Percentiles rank a stretch among this genome's conserved stretches.
Evolutionary conservation across 345 rosid genomes (phyloP).

Genomic region (Hypericum perforatum): DNA sequence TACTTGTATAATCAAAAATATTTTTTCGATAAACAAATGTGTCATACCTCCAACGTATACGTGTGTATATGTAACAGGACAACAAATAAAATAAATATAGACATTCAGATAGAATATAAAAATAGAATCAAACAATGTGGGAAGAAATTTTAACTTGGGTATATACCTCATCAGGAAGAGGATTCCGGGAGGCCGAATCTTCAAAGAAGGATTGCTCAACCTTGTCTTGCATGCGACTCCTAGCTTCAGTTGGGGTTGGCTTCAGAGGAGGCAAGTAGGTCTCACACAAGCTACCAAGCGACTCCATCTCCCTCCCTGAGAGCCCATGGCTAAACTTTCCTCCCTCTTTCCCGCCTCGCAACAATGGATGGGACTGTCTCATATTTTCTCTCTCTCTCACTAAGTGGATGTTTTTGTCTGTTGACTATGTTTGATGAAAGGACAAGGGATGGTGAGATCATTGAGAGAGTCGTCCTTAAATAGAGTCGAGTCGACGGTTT

Average conservation of each 20-base stretch:
- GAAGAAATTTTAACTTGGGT: not conserved
- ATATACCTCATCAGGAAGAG: slow-evolving; percentile 33
- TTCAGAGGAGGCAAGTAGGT: slow-evolving; percentile 40
- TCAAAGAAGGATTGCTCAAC: slow-evolving; percentile 31
- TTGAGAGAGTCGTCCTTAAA: no score
- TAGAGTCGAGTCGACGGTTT: no score
- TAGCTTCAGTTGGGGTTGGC: slow-evolving; percentile 5
- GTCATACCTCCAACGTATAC: no score
- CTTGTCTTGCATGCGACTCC: slow-evolving; percentile 9
- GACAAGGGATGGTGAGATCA: no score
- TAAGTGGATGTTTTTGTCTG: not conserved
- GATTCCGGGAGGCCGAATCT: slow-evolving; percentile 37
- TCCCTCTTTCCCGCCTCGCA: slow-evolving; percentile 18
- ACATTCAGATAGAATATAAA: not conserved
- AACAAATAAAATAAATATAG: not conserved
- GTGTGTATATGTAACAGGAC: no score
- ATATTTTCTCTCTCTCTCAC: slow-evolving; percentile 8
- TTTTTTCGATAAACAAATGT: no score
- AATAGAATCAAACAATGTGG: not conserved
- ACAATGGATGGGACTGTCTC: slow-evolving; percentile 25
- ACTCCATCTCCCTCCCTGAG: slow-evolving; percentile 38
- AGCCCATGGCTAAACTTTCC: slow-evolving; percentile 27
- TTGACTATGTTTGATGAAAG: no score
- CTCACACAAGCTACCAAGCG: slow-evolving; percentile 47
- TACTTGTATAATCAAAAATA: no score